Percentiles rank a stretch among this genome's conserved stretches.
Conservation (phyloP, 371 early-diverging fungal genomes). For the Zychaea mexicana region DNA sequence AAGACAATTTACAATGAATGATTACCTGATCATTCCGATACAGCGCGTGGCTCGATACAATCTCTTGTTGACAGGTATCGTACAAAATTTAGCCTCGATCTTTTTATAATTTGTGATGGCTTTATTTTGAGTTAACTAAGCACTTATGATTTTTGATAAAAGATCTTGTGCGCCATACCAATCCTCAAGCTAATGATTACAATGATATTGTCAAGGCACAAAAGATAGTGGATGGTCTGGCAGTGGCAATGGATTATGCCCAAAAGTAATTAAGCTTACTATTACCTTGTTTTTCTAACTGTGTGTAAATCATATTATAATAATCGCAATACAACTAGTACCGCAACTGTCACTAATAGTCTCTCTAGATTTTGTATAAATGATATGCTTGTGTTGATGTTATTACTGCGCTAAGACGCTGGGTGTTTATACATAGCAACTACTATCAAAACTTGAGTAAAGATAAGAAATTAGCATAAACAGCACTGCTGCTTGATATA, state of each 20-base stretch:
- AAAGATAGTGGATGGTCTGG: constrained; percentile 35
- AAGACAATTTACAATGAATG: constrained; percentile 32
- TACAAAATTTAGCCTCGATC: background rate
- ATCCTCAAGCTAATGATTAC: constrained; percentile 37
- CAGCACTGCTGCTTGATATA: no score
- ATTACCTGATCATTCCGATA: constrained; percentile 46
- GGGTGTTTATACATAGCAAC: no score
- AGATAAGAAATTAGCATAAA: no score
- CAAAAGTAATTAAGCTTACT: constrained; percentile 30
- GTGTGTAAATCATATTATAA: no score
- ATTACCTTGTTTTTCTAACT: background rate
- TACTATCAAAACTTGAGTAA: no score
- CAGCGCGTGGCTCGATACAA: constrained; percentile 42
- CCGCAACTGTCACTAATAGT: no score
- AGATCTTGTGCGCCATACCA: constrained; percentile 50
- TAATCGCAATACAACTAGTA: no score
- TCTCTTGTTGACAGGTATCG: constrained; percentile 34
- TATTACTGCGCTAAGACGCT: no score
- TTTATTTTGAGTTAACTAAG: background rate
- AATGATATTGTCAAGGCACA: constrained; percentile 31
- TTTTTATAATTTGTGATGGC: no score
- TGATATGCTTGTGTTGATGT: no score
- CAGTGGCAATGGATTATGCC: constrained; percentile 42
- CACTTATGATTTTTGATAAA: background rate
- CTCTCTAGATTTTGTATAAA: no score